phyloP scores from a whole-genome alignment of 805 yeast species.

The Myxozyma vanderwaltii region DNA sequence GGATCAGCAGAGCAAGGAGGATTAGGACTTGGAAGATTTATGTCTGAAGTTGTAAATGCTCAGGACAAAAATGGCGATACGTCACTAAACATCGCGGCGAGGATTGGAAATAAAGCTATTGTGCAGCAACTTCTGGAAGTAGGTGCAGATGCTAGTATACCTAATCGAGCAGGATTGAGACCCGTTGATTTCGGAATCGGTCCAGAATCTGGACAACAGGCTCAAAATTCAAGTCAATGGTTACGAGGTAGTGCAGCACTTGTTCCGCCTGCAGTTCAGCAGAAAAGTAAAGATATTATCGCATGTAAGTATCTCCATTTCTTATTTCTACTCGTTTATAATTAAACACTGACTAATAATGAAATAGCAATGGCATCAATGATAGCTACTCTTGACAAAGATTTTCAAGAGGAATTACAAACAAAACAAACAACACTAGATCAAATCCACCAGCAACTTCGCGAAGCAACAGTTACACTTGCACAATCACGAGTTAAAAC shows the following conservation, averaged over 20 bases:
- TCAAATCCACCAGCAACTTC: constrained; percentile 56
- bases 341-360: neutral
- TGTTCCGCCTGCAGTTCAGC: constrained; percentile 28
- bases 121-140: constrained; percentile 80
- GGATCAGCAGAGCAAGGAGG: constrained; percentile 44
- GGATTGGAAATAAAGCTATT: constrained; percentile 78
- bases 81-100: constrained; percentile 87
- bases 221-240: neutral
- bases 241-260: constrained; percentile 7
- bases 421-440: constrained; percentile 56
- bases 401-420: constrained; percentile 60
- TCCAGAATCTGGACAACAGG: constrained; percentile 1
- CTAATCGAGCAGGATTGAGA: constrained; percentile 82
- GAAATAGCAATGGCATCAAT: constrained; percentile 51
- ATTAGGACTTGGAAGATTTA: constrained; percentile 57
- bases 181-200: constrained; percentile 85
- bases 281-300: constrained; percentile 49
- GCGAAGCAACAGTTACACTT: constrained; percentile 57
- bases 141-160: constrained; percentile 79
- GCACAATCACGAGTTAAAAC: constrained; percentile 52
- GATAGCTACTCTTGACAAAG: constrained; percentile 55
- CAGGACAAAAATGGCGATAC: constrained; percentile 94
- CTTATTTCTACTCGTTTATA: neutral
- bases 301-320: constrained; percentile 35
- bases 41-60: constrained; percentile 76